Conservation (phyloP, 176 grass and related monocot species). For the bread wheat (Triticum aestivum) region IWGSC_CS_RefSeq_v2.1 NC_057806.1:675665113-675665612, state of each 20-base stretch:
- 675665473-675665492: background rate
- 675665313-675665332: background rate
- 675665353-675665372: too few species aligned
- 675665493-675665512: conserved; percentile 7
- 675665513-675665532: background rate
- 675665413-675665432: conserved; percentile 1
- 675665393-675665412: too few species aligned
- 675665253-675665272: background rate
- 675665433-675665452: background rate
- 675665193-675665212: background rate
- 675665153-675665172: background rate
- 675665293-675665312: background rate
- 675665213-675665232: background rate
- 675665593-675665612: conserved; percentile 26
- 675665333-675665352: background rate
- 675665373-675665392: too few species aligned
- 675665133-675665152: background rate
- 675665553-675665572: background rate
- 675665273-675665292: background rate
- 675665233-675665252: background rate
- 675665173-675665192: background rate
- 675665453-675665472: background rate
- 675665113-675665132: conserved; percentile 4
- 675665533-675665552: background rate
- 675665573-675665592: background rate